A percentile compares a stretch with the other conserved stretches of the same genome.
Evolutionary conservation across 495 filamentous ascomycete species (phyloP).

Genomic region (Penicillium flavigenum): DNA sequence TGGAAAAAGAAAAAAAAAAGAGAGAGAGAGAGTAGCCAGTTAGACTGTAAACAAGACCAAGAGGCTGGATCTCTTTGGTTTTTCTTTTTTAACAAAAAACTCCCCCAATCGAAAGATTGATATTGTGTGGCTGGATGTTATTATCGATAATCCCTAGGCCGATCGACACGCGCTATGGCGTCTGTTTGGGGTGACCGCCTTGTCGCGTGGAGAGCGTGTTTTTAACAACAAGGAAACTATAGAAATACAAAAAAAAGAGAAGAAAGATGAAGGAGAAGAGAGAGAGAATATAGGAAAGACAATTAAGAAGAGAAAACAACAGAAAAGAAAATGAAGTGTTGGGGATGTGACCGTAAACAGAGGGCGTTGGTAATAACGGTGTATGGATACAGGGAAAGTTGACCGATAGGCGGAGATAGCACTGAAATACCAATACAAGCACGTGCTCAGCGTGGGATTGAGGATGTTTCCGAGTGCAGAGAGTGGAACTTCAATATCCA

Average conservation of each 20-base stretch:
- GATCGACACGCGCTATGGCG: slow-evolving; percentile 35
- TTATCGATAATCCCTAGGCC: slow-evolving; percentile 37
- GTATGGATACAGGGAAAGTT: slow-evolving; percentile 17
- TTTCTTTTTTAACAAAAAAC: not conserved
- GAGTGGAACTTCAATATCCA: slow-evolving; percentile 5
- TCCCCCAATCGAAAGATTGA: slow-evolving; percentile 7
- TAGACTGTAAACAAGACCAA: slow-evolving; percentile 10
- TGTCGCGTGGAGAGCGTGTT: slow-evolving; percentile 32
- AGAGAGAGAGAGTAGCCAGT: slow-evolving; percentile 2
- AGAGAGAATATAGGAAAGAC: slow-evolving; percentile 7
- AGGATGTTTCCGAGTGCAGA: slow-evolving; percentile 33
- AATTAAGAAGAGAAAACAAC: slow-evolving; percentile 13
- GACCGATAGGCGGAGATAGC: not conserved
- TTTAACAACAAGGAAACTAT: not conserved
- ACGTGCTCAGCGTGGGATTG: slow-evolving; percentile 29
- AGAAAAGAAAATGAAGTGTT: slow-evolving; percentile 15
- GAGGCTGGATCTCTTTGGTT: not conserved
- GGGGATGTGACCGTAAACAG: slow-evolving; percentile 29
- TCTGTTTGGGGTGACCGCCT: slow-evolving; percentile 39
- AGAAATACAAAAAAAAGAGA: not conserved
- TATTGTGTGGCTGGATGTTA: slow-evolving; percentile 34
- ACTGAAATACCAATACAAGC: slow-evolving; percentile 28
- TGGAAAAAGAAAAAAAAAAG: not conserved
- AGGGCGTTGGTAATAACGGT: slow-evolving; percentile 19
- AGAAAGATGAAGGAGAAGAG: slow-evolving; percentile 2